These are phyloP conservation scores for Capsicum rhomboideum DNA, from an alignment of 257 asterid genomes.

Conservation along the genomic window DNA sequence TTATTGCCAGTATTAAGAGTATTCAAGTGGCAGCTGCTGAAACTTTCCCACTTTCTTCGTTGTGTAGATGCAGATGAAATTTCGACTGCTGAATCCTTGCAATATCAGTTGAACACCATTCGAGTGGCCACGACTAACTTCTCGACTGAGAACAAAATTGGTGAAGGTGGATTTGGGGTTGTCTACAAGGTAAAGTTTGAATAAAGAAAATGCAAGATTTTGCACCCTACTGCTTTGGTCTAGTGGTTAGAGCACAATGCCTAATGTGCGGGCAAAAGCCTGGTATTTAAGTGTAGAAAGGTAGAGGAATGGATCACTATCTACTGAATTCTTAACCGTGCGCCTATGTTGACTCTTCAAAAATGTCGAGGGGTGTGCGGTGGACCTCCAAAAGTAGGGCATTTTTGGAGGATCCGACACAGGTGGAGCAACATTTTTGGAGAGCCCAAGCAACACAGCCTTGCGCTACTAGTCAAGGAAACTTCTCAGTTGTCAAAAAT, in stretches of 20 bases:
- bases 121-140: conserved; percentile 16
- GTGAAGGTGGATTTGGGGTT: conserved; percentile 13
- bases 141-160: background rate
- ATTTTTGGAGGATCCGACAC: too few species aligned
- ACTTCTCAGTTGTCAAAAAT: background rate
- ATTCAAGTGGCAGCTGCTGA: background rate
- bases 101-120: background rate
- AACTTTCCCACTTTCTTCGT: background rate
- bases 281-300: too few species aligned
- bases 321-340: background rate
- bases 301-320: too few species aligned
- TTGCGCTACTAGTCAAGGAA: background rate
- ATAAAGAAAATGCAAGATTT: background rate
- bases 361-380: too few species aligned
- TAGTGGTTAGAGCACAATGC: too few species aligned
- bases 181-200: conserved; percentile 13
- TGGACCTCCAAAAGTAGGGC: too few species aligned
- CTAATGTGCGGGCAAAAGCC: background rate
- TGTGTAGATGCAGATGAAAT: background rate
- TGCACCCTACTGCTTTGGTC: background rate
- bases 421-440: too few species aligned
- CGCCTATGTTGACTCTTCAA: too few species aligned
- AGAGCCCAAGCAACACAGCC: background rate
- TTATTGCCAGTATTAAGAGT: background rate
- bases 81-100: background rate